Percentiles rank a stretch among this genome's conserved stretches.
phyloP scores from a whole-genome alignment of 495 filamentous ascomycete genomes.

The Hyaloscypha finlandica region DNA sequence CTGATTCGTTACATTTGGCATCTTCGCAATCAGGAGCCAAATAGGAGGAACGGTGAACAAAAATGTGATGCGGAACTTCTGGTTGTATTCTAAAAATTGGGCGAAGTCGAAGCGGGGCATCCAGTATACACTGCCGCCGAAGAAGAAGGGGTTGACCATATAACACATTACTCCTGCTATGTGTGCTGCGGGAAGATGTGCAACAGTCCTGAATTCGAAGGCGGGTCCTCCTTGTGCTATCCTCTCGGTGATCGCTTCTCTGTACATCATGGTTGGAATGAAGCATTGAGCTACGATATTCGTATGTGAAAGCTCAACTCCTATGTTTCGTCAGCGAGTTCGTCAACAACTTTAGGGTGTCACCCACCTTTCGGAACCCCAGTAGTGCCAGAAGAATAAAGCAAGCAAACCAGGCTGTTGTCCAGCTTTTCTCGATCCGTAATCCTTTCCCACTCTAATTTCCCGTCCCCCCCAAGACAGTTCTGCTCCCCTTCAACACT shows the following conservation, averaged over 20 bases:
- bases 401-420: slow-evolving; percentile 63
- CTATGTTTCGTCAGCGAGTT: not conserved
- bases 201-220: slow-evolving; percentile 43
- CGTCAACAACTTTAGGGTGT: not conserved
- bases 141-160: slow-evolving; percentile 63
- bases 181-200: slow-evolving; percentile 52
- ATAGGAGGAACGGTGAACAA: slow-evolving; percentile 56
- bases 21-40: slow-evolving; percentile 50
- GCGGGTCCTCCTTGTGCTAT: slow-evolving; percentile 32
- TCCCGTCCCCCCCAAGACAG: slow-evolving; percentile 5
- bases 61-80: slow-evolving; percentile 61
- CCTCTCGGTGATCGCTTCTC: slow-evolving; percentile 55
- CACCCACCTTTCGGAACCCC: slow-evolving; percentile 37
- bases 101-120: slow-evolving; percentile 84
- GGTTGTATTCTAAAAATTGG: slow-evolving; percentile 71
- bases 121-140: slow-evolving; percentile 67
- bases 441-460: slow-evolving; percentile 26
- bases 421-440: slow-evolving; percentile 46
- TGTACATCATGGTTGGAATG: slow-evolving; percentile 51
- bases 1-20: slow-evolving; percentile 57
- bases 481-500: slow-evolving; percentile 34
- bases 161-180: slow-evolving; percentile 53
- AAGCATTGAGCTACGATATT: slow-evolving; percentile 61
- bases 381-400: slow-evolving; percentile 62
- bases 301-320: slow-evolving; percentile 77